Percentiles rank a stretch among this genome's conserved stretches.
phyloP scores from a whole-genome alignment of 2,329 filamentous ascomycete species.

The Cladosporium sp. region DNA sequence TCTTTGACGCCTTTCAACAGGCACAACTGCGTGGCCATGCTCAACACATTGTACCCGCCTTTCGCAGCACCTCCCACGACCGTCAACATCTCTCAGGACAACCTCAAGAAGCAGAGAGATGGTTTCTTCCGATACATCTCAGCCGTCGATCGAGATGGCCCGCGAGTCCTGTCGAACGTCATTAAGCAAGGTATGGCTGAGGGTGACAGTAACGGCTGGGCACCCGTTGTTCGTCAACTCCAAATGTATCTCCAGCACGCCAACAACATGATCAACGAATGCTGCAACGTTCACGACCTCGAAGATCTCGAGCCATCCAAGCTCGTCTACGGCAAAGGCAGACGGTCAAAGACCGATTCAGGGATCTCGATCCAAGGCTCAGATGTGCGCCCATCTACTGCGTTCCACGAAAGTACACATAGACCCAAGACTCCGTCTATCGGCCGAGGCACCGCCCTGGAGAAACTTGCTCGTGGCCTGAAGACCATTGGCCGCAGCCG shows the following conservation, averaged over 20 bases:
- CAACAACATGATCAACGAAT: conserved; percentile 58
- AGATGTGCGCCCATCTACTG: conserved; percentile 17
- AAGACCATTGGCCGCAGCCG: conserved; percentile 52
- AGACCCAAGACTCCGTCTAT: conserved; percentile 31
- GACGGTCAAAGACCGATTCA: conserved; percentile 54
- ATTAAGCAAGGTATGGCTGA: conserved; percentile 47
- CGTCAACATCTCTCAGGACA: conserved; percentile 44
- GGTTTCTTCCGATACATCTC: conserved; percentile 58
- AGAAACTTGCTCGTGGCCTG: conserved; percentile 55
- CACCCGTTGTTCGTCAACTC: conserved; percentile 40
- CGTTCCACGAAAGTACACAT: not conserved
- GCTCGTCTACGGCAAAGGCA: conserved; percentile 29
- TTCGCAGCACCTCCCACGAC: conserved; percentile 44
- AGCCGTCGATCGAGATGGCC: conserved; percentile 51
- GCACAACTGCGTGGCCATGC: conserved; percentile 60
- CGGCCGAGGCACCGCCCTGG: conserved; percentile 45
- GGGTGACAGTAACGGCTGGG: conserved; percentile 53
- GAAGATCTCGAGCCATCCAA: conserved; percentile 29
- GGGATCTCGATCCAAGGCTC: conserved; percentile 41
- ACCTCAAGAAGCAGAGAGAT: conserved; percentile 53
- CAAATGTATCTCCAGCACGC: conserved; percentile 53
- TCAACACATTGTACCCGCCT: conserved; percentile 62
- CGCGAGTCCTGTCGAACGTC: conserved; percentile 46
- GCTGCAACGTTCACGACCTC: conserved; percentile 43
- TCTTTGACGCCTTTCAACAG: conserved; percentile 57